Percentiles rank a stretch among this genome's conserved stretches.
phyloP scores from a whole-genome alignment of 179 eudicot species.

The Amaranthus tricolor region DNA sequence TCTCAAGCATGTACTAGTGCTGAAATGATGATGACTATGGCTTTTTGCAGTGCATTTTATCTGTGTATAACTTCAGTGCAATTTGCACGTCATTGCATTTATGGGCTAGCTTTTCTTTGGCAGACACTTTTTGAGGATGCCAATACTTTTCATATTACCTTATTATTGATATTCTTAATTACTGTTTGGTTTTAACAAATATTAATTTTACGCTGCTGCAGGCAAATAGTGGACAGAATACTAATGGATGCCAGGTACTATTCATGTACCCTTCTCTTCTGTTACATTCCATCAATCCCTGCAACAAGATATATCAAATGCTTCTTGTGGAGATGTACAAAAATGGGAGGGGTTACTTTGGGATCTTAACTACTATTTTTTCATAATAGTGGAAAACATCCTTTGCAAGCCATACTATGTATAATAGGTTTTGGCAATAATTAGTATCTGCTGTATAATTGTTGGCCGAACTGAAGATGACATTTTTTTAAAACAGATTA shows the following conservation, averaged over 20 bases:
- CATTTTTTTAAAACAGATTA: neutral
- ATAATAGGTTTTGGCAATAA: neutral
- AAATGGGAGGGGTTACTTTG: neutral
- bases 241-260: conserved; percentile 89
- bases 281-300: neutral
- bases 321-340: neutral
- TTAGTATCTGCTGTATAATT: neutral
- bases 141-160: neutral
- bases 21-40: neutral
- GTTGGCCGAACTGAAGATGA: neutral
- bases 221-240: conserved; percentile 90
- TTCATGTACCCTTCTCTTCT: conserved; percentile 3
- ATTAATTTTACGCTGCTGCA: conserved; percentile 31
- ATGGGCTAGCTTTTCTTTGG: neutral
- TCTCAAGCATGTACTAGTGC: neutral
- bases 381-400: neutral
- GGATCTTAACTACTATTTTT: neutral
- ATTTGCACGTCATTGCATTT: neutral
- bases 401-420: neutral
- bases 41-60: neutral
- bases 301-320: neutral
- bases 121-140: neutral
- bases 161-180: neutral
- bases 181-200: neutral
- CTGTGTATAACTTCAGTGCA: conserved; percentile 5